These are phyloP conservation scores for Coffea eugenioides DNA, from an alignment of 257 asterid species.

Conservation along the genomic window DNA sequence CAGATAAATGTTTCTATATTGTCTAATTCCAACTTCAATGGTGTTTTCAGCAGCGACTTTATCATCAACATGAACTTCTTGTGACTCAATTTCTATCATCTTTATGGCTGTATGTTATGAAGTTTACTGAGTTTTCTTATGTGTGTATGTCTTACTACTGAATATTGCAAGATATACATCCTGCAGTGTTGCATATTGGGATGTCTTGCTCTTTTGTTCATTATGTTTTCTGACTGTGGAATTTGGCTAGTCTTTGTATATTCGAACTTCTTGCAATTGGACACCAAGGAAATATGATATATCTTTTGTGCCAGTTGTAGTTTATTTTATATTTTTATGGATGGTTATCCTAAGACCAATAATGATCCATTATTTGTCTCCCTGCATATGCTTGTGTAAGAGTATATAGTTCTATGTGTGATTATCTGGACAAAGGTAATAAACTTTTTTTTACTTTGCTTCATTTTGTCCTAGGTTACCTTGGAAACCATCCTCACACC, in stretches of 20 bases:
- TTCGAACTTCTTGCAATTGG: neutral
- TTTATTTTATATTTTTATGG: too few relatives aligned
- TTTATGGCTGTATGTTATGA: neutral
- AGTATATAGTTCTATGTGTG: neutral
- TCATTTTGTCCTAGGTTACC: neutral
- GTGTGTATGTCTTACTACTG: neutral
- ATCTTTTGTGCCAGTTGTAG: too few relatives aligned
- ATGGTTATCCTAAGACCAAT: neutral
- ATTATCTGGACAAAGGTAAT: neutral
- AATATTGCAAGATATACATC: neutral
- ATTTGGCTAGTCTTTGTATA: neutral
- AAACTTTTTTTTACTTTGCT: neutral
- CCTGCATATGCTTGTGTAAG: neutral
- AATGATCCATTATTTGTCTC: neutral
- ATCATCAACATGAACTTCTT: neutral
- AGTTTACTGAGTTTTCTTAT: neutral
- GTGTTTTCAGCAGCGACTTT: neutral
- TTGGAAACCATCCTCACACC: too few relatives aligned
- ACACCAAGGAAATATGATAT: too few relatives aligned
- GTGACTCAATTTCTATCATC: neutral
- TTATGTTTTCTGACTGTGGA: neutral
- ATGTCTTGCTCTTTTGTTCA: neutral
- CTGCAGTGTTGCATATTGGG: neutral
- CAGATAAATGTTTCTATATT: neutral
- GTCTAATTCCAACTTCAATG: neutral